These are phyloP conservation scores for Nematodospora valgi DNA, from an alignment of 805 yeast genomes.

Conservation along the genomic window DNA sequence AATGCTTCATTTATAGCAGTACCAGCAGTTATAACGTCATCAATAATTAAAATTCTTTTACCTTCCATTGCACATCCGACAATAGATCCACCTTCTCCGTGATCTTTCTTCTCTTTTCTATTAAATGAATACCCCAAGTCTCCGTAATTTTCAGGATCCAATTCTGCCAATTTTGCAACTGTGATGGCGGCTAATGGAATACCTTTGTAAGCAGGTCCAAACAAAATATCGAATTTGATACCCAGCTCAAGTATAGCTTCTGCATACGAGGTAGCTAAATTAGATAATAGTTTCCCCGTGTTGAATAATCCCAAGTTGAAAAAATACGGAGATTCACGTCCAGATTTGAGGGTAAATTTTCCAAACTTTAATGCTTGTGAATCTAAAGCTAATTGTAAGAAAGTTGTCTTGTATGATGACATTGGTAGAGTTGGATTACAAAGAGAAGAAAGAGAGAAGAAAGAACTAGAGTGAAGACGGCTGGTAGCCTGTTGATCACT, in stretches of 20 bases:
- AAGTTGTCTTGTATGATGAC: slow-evolving; percentile 51
- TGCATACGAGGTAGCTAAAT: slow-evolving; percentile 86
- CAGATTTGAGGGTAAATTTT: slow-evolving; percentile 83
- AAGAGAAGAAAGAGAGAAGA: slow-evolving; percentile 1
- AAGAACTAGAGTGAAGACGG: background rate
- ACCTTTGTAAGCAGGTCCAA: slow-evolving; percentile 98
- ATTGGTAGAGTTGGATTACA: background rate
- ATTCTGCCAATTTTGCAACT: slow-evolving; percentile 86
- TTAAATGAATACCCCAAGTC: slow-evolving; percentile 86
- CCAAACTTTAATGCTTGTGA: slow-evolving; percentile 86
- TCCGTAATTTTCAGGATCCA: slow-evolving; percentile 75
- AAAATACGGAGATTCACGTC: slow-evolving; percentile 93
- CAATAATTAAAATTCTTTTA: slow-evolving; percentile 79
- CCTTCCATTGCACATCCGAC: slow-evolving; percentile 78
- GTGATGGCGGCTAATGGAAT: slow-evolving; percentile 93
- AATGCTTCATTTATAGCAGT: slow-evolving; percentile 96
- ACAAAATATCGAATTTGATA: slow-evolving; percentile 81
- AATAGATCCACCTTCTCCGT: slow-evolving; percentile 95
- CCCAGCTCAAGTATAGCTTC: slow-evolving; percentile 78
- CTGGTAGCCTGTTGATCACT: background rate
- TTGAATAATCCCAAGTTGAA: slow-evolving; percentile 90
- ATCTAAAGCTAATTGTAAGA: slow-evolving; percentile 79
- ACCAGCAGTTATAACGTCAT: slow-evolving; percentile 98
- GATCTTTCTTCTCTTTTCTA: slow-evolving; percentile 95
- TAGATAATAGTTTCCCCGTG: slow-evolving; percentile 74